Base-by-base conservation (phyloP, 2,329 filamentous ascomycete species). In the Penicillium brasilianum region DNA sequence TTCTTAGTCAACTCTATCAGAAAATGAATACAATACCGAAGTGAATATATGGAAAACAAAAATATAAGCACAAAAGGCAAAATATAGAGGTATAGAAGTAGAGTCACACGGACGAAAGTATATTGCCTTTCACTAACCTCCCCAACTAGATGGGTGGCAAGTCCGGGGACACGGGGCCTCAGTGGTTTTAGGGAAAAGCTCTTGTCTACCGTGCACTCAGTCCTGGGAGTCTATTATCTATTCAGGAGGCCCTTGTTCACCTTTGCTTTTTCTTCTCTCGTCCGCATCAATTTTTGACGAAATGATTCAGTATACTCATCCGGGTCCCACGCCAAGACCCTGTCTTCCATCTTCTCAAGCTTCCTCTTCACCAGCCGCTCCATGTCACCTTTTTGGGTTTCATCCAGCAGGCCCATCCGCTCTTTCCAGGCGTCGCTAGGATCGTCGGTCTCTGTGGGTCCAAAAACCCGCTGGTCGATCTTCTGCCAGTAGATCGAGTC, bases 401-500 rank as follows among this genome's bases (percentile, higher is more conserved):
- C 51, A 36, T 37, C 49, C 53, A 62, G 34, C 20, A 59, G 53
- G 43, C 54, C 7, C 48, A 57, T 34, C 22, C 56, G 58, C 34
- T 62, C 51, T 41, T 54, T 59, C 57, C 60, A 62, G 16, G 53
- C 49, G 49, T 59, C 60, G 36, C 55, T 52, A 18, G 55, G 50
- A 20, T 59, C 44, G 46, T 49, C 56, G 13, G 20, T 48, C 22
- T 46, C 53, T 43, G 13, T 52, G 9, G 37, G 32, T 22, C 52
- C 52, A 16, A 59, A 62, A 25, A 59, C 48, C 32, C 51, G 56
- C 44, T 34, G 44, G 41, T 62, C 60, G n/a, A 62, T 55, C 28
- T 58, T 58, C 2, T 57, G 46, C 56, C 62, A 59, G 36, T 55
- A 59, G 18, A 57, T 59, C 41, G 61, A 55, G 58, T 71, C 68